Evolutionary conservation across 805 yeast species (phyloP), one percentile per base, ranked within the genome.

Genomic region (Myxozyma nipponensis): DNA sequence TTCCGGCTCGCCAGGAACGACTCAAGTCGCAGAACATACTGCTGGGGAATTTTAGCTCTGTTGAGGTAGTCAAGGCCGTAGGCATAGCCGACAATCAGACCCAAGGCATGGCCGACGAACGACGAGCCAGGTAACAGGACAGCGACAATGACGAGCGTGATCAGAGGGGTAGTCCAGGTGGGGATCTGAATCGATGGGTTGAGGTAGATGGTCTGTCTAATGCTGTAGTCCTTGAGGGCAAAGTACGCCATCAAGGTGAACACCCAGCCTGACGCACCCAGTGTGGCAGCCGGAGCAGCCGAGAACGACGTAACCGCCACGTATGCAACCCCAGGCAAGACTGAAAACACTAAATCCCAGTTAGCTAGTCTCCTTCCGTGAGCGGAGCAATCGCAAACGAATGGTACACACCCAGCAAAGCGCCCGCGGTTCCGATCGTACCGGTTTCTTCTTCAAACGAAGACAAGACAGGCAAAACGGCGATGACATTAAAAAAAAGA

Each of bases 381-480:
- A 34, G 25, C 15, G 32, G 32, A 13, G 18, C 24, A 38, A 46
- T 7, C 5, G n/a, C n/a, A n/a, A n/a, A n/a, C n/a, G n/a, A 5
- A 13, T 13, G 3, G 21, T 3, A 46, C 54, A 23, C 38, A 45
- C 60, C 37, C 23, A 48, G 26, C 26, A 57, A 30, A 32, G 44
- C 34, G n/a, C 57, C 56, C 17, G 54, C 56, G 18, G 60, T 56
- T n/a, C 49, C 56, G 19, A 57, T 23, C 3, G 60, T 54, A 19
- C 60, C 60, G 13, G 50, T 51, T 38, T 56, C 52, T 44, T 52
- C 54, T 38, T 57, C 60, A 40, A 57, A 57, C 39, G 50, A 36
- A 10, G 59, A 47, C 48, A 57, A 36, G 2, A 57, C 56, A 6
- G 59, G 56, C 15, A 49, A 36, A 18, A 57, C 35, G 17, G 60